Percentiles rank a stretch among this genome's conserved stretches.
Conservation (phyloP, 2,329 filamentous ascomycete genomes). For the Neoscytalidium dimidiatum region DNA sequence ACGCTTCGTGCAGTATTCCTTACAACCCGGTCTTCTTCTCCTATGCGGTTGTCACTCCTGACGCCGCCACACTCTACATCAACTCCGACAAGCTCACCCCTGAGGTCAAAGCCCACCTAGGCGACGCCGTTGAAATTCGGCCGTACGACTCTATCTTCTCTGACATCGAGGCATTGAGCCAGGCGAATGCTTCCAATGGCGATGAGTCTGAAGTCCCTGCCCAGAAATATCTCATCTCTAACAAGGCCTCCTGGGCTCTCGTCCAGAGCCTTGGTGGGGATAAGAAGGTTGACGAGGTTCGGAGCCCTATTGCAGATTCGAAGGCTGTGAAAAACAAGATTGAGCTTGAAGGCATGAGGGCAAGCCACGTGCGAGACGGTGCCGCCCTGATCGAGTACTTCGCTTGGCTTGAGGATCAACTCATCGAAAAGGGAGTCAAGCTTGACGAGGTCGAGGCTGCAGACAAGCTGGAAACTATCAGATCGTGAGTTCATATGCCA, state of each 20-base stretch:
- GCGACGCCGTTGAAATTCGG: conserved; percentile 69
- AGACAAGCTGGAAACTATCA: conserved; percentile 80
- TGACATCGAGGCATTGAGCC: conserved; percentile 69
- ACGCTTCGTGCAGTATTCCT: conserved; percentile 63
- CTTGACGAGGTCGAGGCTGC: conserved; percentile 91
- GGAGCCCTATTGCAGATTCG: conserved; percentile 84
- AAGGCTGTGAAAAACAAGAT: conserved; percentile 94
- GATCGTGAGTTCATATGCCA: conserved; percentile 44
- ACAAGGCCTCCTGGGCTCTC: conserved; percentile 89
- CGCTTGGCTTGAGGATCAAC: conserved; percentile 91
- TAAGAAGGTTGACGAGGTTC: conserved; percentile 77
- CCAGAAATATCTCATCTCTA: conserved; percentile 82
- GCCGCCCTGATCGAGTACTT: conserved; percentile 91
- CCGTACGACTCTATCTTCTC: conserved; percentile 81
- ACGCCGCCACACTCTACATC: conserved; percentile 76
- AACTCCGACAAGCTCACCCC: conserved; percentile 75
- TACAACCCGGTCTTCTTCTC: conserved; percentile 99
- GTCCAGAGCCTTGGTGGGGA: conserved; percentile 84
- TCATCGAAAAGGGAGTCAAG: conserved; percentile 69
- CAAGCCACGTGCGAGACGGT: conserved; percentile 91
- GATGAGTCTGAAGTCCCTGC: conserved; percentile 38
- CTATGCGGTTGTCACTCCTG: conserved; percentile 84
- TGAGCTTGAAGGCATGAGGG: conserved; percentile 89
- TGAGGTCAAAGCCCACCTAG: conserved; percentile 70
- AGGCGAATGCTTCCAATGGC: conserved; percentile 37